Evolutionary conservation across 345 rosid species (phyloP).

Genomic region (Gossypium thurberi): DNA sequence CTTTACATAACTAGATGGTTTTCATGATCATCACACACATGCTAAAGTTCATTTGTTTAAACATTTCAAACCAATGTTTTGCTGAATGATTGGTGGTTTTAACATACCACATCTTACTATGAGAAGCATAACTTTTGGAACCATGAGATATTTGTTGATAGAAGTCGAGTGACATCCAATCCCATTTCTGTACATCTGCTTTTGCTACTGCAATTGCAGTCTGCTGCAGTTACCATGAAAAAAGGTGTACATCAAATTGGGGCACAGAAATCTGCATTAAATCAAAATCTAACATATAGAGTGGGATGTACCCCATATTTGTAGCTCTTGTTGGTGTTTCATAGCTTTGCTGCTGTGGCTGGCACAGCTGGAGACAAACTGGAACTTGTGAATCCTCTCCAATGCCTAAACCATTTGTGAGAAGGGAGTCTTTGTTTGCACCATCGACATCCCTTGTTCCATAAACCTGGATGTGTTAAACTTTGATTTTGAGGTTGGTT

Average conservation of each 20-base stretch:
- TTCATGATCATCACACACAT: constrained; percentile 21
- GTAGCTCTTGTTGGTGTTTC: constrained; percentile 40
- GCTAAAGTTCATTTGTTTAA: constrained; percentile 17
- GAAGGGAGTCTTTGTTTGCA: constrained; percentile 31
- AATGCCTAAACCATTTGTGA: constrained; percentile 35
- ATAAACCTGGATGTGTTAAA: constrained; percentile 29
- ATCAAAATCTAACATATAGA: constrained; percentile 17
- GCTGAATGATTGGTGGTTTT: constrained; percentile 29
- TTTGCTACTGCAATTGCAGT: constrained; percentile 47
- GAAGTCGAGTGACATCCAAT: constrained; percentile 19
- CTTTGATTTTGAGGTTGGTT: constrained; percentile 21
- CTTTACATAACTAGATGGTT: constrained; percentile 27
- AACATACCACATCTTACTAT: constrained; percentile 32
- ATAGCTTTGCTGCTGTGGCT: constrained; percentile 43
- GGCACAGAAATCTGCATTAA: background rate
- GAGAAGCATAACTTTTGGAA: constrained; percentile 32
- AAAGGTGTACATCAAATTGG: constrained; percentile 17
- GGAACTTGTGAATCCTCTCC: constrained; percentile 52
- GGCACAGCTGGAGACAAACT: constrained; percentile 58
- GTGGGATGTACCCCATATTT: constrained; percentile 47
- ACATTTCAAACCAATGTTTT: constrained; percentile 25
- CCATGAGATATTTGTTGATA: constrained; percentile 15
- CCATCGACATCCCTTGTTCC: constrained; percentile 40
- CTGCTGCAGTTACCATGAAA: constrained; percentile 38
- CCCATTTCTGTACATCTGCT: constrained; percentile 19